Evolutionary conservation across 1,284 basidiomycete species (phyloP), one percentile per base, ranked within the genome.

Genomic region (Leccinum insolens): DNA sequence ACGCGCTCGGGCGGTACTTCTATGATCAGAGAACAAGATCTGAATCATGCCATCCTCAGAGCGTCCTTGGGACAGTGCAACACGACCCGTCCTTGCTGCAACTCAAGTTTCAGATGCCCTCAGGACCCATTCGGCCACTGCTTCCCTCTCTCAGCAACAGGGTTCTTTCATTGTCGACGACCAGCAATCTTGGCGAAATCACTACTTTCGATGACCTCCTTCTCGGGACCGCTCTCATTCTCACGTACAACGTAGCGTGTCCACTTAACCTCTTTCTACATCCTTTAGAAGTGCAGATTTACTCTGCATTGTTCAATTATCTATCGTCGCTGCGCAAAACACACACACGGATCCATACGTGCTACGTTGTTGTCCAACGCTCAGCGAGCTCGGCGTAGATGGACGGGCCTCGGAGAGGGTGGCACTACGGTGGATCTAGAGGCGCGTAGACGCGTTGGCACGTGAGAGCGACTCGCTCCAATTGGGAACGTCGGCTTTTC

Each of bases 211-310:
- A 89, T 63, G 88, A 92, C 62, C 84, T 90, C 61, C 83, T 95
- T 3, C 86, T 95, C 37, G 94, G 94, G n/a, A 93, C 92, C 1
- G 88, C 91, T 0, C 80, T 95, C 25, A 79, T 83, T 3, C 83
- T 95, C 31, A 86, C 85, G 2, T 95, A 94, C 75, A 82, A 79
- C 8, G 88, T 95, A 28, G 81, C 88, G 0, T 97, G 94, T 92
- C 95, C 95, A 0, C 85, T 97, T 61, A 94, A 97, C 77, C 88
- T 96, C 41, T 96, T 97, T 80, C 86, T 97, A 22, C 90, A 94
- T 59, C 82, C 89, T 11, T 82, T 88, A 0, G 93, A 95, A 72
- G 82, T 96, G 17, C 81, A 86, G 9, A 85, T 88, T 22, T 97
- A 97, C 75, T 88, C 87, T 1, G 86, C 87, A 34, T 80, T 97